These are phyloP conservation scores for Blepharisma undulans DNA, from an alignment of 169 alveolate genomes.

Conservation along the genomic window DNA sequence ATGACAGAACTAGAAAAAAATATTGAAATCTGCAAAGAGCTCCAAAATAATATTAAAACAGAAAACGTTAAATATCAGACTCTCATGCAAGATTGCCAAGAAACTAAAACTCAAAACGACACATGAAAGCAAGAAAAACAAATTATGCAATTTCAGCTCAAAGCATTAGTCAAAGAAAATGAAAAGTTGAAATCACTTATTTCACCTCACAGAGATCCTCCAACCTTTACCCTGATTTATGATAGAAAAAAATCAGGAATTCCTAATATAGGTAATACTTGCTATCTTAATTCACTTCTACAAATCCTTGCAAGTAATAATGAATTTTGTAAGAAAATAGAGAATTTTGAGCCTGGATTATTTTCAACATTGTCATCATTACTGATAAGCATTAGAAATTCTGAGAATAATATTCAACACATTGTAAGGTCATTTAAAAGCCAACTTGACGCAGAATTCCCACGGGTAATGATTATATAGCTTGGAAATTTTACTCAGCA, in stretches of 20 bases:
- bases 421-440: neutral
- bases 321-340: neutral
- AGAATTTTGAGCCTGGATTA: neutral
- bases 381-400: neutral
- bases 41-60: no score
- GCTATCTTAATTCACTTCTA: conserved; percentile 13
- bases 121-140: no score
- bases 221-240: neutral
- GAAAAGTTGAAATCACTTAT: no score
- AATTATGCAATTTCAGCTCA: no score
- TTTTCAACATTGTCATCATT: neutral
- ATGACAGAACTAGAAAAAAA: no score
- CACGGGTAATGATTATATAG: neutral
- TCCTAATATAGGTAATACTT: neutral
- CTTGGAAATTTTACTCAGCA: neutral
- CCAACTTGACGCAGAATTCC: neutral
- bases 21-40: no score
- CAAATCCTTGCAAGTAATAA: neutral
- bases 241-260: neutral
- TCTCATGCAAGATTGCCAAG: no score
- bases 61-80: no score
- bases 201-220: no score
- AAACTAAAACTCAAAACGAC: no score
- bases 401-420: no score
- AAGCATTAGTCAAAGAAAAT: no score